Conservation (phyloP, 1,284 basidiomycete genomes). For the Abortiporus biennis region DNA sequence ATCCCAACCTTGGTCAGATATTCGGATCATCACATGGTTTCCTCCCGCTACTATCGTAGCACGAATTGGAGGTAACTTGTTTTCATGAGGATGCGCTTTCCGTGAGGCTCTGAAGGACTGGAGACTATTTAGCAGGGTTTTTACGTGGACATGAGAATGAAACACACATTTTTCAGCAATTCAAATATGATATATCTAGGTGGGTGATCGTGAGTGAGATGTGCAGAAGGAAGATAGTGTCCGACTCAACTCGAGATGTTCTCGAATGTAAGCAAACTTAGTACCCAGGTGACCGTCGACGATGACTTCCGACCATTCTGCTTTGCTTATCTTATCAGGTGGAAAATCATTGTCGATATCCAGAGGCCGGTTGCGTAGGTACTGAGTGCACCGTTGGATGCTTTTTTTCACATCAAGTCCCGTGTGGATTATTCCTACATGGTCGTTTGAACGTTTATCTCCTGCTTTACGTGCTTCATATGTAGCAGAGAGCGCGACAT, state of each 20-base stretch:
- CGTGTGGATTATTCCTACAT: conserved; percentile 87
- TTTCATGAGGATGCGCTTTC: conserved; percentile 37
- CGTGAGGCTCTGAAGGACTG: conserved; percentile 69
- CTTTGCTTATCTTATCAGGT: conserved; percentile 20
- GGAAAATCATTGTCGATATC: conserved; percentile 34
- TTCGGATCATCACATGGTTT: conserved; percentile 70
- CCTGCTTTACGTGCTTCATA: conserved; percentile 31
- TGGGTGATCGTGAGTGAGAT: not conserved
- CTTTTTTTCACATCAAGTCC: conserved; percentile 65
- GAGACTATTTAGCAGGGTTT: too few relatives aligned
- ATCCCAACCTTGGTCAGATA: conserved; percentile 75
- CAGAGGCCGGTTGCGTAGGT: conserved; percentile 49
- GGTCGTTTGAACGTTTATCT: conserved; percentile 37
- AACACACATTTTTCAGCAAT: conserved; percentile 75
- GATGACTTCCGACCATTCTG: conserved; percentile 57
- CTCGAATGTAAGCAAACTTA: conserved; percentile 80
- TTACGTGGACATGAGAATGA: too few relatives aligned
- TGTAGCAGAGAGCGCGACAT: conserved; percentile 74
- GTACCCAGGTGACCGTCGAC: conserved; percentile 73
- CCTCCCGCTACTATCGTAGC: conserved; percentile 71
- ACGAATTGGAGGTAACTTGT: conserved; percentile 48
- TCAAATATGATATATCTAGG: conserved; percentile 86
- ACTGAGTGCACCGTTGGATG: conserved; percentile 59
- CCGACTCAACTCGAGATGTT: conserved; percentile 72
- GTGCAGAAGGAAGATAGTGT: conserved; percentile 1